Evolutionary conservation across 805 yeast species (phyloP), one percentile per base, ranked within the genome.

Genomic region (Candida nemodendra): DNA sequence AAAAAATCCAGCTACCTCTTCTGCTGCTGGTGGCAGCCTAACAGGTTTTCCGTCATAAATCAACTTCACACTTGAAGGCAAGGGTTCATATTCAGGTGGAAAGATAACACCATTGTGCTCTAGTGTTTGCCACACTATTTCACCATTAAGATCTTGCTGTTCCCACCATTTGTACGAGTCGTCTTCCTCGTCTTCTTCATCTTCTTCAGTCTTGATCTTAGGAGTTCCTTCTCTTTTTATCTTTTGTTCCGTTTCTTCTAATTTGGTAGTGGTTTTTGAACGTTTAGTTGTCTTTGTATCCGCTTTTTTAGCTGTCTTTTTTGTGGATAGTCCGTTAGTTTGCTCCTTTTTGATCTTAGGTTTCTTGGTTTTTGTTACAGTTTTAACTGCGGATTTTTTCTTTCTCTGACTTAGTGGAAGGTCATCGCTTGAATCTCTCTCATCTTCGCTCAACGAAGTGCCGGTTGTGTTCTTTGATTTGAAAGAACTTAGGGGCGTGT

Each of bases 1-100:
- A 61, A 74, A 91, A 56, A 89, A 91, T 0, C 96, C 97, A 0
- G 97, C 98, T 24, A 91, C 96, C 61, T 91, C 98, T 63, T 91
- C 99, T 2, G 96, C 97, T 39, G 72, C 84, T 1, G 68, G 64
- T 1, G 96, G 91, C 41, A 91, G 68, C 19, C 68, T 68, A 0
- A 90, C 90, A 0, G 93, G 85, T 47, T 76, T 71, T 1, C 86
- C 87, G 49, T 84, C 83, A 54, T 91, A 90, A 41, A 76, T 72
- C 36, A 91, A 51, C 55, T 84, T 86, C 27, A 90, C 84, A 52
- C 77, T 73, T 4, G 76, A 65, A 0, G 98, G 98, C 30, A 91
- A 65, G 3, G 93, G 89, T 56, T 83, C 90, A 59, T 91, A 91
- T 3, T 78, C 83, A 0, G 98, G 97, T 2, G 99, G 97, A 54